phyloP scores from a whole-genome alignment of 1,284 basidiomycete species.

The Kwoniella shivajii region DNA sequence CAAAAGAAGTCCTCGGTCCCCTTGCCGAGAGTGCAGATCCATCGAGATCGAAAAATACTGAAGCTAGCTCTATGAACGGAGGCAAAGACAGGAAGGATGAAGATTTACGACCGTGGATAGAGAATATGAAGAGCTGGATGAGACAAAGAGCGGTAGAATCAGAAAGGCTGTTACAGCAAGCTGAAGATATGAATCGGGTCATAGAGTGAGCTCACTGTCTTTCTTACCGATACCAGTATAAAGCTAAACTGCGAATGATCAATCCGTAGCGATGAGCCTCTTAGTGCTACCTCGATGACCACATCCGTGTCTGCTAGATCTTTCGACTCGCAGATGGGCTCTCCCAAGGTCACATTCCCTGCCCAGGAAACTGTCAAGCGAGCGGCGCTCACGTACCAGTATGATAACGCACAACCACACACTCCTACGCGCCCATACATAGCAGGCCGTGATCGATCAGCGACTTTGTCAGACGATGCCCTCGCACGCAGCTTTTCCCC shows the following conservation, averaged over 20 bases:
- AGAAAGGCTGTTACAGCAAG: conserved; percentile 21
- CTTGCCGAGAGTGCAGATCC: conserved; percentile 24
- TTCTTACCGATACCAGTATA: background rate
- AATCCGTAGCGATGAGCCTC: conserved; percentile 28
- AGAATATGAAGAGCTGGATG: conserved; percentile 72
- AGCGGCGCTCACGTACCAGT: background rate
- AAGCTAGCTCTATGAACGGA: conserved; percentile 16
- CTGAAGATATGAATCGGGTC: conserved; percentile 23
- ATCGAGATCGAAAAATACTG: conserved; percentile 13
- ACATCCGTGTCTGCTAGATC: conserved; percentile 15
- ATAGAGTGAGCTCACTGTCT: conserved; percentile 31
- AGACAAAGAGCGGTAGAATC: conserved; percentile 38
- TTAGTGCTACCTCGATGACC: conserved; percentile 22
- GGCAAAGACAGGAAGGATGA: conserved; percentile 56
- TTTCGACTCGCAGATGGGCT: conserved; percentile 8
- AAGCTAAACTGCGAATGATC: background rate
- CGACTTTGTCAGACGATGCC: conserved; percentile 35
- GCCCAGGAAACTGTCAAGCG: conserved; percentile 28
- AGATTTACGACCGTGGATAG: conserved; percentile 71
- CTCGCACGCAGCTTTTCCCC: conserved; percentile 21
- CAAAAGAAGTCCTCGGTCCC: conserved; percentile 44
- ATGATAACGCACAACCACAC: background rate
- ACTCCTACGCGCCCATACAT: background rate
- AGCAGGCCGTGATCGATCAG: conserved; percentile 22
- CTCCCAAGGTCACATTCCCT: conserved; percentile 14